Base-by-base conservation (phyloP, 345 rosid genomes). In the Physaria fendleri region DNA sequence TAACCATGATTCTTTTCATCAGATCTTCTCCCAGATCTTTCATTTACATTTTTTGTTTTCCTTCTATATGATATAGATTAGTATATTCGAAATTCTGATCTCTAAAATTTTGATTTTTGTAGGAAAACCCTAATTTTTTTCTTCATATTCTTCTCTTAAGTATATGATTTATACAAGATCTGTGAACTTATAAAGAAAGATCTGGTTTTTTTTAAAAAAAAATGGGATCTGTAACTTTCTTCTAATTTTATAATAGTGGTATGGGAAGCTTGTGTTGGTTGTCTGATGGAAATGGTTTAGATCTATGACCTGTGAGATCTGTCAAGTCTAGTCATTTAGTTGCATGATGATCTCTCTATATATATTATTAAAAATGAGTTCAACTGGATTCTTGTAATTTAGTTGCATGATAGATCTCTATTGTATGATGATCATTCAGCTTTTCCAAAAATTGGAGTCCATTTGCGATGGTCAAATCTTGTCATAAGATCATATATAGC, bases 211-310 rank as follows among this genome's bases (percentile, higher is more conserved):
- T n/a, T n/a, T n/a, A n/a, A n/a, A n/a, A n/a, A n/a, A n/a, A 14
- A 56, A 55, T 15, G 5, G 24, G 64, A 47, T 20, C 24, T 16
- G 47, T 37, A 10, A 20, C 4, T 63, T 15, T 45, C 12, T 17
- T 56, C 34, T 28, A 30, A 8, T 14, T 38, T 56, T 28, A 22
- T 47, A 47, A 21, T 48, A 37, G 0, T 29, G 41, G 49, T 28
- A 56, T 56, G 64, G 58, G 40, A 39, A 28, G 71, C 45, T 56
- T 66, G 28, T 66, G 35, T 35, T 66, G 45, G 65, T 58, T 58
- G 45, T 50, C 54, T 50, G 29, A 18, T 17, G n/a, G 18, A 41
- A 50, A 33, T 33, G 30, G 27, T 59, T 43, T 42, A 59, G 54
- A 68, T 59, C 60, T 50, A 18, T 32, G 55, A 42, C 7, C 30